Percentiles rank a stretch among this genome's conserved stretches.
Conservation (phyloP, 495 filamentous ascomycete genomes). For the Lophiostoma macrostomum region DNA sequence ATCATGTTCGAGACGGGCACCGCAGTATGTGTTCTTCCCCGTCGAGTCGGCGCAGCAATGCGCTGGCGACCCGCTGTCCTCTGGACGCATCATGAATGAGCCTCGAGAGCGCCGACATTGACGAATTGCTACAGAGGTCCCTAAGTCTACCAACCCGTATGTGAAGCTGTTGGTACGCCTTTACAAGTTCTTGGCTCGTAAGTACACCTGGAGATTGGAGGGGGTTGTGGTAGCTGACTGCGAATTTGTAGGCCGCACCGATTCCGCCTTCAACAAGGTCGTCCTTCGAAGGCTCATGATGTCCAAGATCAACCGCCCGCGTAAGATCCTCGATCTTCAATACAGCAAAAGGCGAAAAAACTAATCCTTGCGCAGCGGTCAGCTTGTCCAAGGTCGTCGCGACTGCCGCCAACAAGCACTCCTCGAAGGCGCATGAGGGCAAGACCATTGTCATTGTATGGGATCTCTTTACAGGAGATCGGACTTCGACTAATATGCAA, state of each 20-base stretch:
- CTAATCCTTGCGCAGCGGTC: conserved; percentile 49
- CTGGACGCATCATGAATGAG: conserved; percentile 31
- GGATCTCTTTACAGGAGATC: not conserved
- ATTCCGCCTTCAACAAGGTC: conserved; percentile 94
- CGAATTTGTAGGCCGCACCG: conserved; percentile 74
- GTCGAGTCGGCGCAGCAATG: conserved; percentile 25
- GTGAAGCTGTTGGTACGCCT: conserved; percentile 97
- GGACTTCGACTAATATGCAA: not conserved
- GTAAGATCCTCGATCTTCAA: conserved; percentile 16
- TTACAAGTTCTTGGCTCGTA: conserved; percentile 97
- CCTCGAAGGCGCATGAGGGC: conserved; percentile 65
- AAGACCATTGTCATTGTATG: conserved; percentile 80
- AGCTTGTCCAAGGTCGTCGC: conserved; percentile 84
- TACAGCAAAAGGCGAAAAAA: not conserved
- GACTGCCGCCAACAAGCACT: conserved; percentile 57
- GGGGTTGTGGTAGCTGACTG: conserved; percentile 7
- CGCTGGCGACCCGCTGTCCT: conserved; percentile 28
- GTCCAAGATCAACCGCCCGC: conserved; percentile 95
- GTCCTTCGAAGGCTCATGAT: conserved; percentile 95
- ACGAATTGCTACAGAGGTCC: conserved; percentile 50
- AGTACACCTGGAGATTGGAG: conserved; percentile 42
- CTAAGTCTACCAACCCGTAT: conserved; percentile 98
- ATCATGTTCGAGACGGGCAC: conserved; percentile 84
- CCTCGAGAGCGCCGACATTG: conserved; percentile 15
- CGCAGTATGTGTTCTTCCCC: conserved; percentile 50